Base-by-base conservation (phyloP, 208 protist genomes). In the Leishmania tarentolae region DNA sequence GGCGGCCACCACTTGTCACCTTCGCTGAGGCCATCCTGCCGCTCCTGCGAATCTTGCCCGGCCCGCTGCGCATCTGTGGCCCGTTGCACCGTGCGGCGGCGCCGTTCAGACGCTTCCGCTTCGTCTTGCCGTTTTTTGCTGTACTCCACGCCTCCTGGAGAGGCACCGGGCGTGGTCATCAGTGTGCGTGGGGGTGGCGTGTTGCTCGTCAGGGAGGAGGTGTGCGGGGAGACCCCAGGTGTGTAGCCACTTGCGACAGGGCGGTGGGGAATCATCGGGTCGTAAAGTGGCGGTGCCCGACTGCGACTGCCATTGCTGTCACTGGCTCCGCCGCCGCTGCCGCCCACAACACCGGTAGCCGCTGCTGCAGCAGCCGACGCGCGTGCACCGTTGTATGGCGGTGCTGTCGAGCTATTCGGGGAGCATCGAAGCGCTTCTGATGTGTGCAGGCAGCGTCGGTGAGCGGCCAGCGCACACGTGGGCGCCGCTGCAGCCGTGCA, bases 131-230 rank as follows among this genome's bases (percentile, higher is more conserved):
- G 82, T 46, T 76, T 66, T 28, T 83, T 78, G n/a, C 82, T 87
- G 88, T 95, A 96, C 87, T 96, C 82, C 84, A 97, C 94, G 50
- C 92, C 94, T 21, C 92, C 94, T 15, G 92, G 83, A 5, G 91
- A 94, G 11, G 91, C 92, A 9, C 81, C 94, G 0, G 92, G 94
- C 0, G 89, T 95, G 0, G 91, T 94, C 85, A 94, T 91, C 53
- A 37, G 3, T 2, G 89, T 82, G 1, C 91, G 87, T 35, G 84
- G 77, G 19, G 92, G 86, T 31, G 91, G 88, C 42, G 74, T 73
- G 74, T 52, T 73, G 15, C 75, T 86, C 24, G 75, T 71, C n/a
- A 76, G 72, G 50, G 82, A 80, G 79, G 78, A 84, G 79, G 79
- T 52, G 85, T 83, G 82, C 21, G 78, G 81, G n/a, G 79, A 84